Base-by-base conservation (phyloP, 129 eudicot genomes). In the Glebionis coronaria region DNA sequence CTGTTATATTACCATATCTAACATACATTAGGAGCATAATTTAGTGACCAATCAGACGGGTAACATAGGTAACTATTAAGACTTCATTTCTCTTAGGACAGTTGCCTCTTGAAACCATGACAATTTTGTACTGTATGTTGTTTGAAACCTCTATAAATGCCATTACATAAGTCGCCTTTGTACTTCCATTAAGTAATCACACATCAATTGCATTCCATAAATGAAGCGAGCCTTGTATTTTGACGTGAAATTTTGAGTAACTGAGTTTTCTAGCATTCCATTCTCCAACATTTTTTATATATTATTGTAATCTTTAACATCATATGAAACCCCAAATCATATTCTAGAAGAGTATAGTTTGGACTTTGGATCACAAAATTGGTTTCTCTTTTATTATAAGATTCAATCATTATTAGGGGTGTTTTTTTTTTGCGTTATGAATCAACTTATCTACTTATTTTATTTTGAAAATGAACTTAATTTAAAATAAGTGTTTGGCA, bases 1-100 rank as follows among this genome's bases (percentile, higher is more conserved):
- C 99, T 93, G 88, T 56, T 13, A 52, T 31, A 57, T 76, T 53
- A 63, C 44, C 29, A 68, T 27, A 71, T 12, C 35, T 15, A 25
- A 38, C 40, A 3, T 47, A 44, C 15, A 53, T 80, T 51, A 80
- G 73, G 7, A n/a, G 25, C 44, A 74, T 74, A 12, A 65, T 56
- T 56, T n/a, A 65, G 40, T 28, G 27, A 57, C 40, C 46, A 53
- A 52, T 9, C 9, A 10, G 45, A 63, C 16, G 38, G 40, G 15
- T 29, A 73, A 50, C 52, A 61, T 62, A 21, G 23, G 64, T 20
- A 38, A 69, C 40, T 61, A 6, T 12, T 40, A 18, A 38, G 14
- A 61, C 44, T 12, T 23, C 5, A 58, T 58, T 58, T 20, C 42
- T 35, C 21, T 55, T 11, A 55, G 15, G 61, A 49, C 29, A 2